phyloP scores from a whole-genome alignment of 768 basidiomycete species.

The Amanita rubescens region DNA sequence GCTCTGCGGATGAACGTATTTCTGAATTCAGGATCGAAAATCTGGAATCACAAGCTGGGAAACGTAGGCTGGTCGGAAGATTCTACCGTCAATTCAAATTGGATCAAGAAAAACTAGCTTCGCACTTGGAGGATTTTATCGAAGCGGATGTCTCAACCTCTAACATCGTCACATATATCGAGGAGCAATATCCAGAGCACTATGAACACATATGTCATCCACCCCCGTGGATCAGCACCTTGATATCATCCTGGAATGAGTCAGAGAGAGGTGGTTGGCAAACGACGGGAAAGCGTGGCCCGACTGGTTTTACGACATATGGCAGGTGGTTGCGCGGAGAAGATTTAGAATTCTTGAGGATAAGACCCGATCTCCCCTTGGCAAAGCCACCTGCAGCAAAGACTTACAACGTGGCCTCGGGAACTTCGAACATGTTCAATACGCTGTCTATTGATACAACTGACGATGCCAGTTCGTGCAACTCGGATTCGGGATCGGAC shows the following conservation, averaged over 20 bases:
- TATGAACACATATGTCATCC: constrained; percentile 31
- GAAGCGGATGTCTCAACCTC: constrained; percentile 25
- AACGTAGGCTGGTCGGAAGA: constrained; percentile 29
- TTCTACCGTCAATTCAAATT: constrained; percentile 34
- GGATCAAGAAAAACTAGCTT: constrained; percentile 37
- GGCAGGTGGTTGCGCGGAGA: constrained; percentile 41
- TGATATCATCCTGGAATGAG: constrained; percentile 8
- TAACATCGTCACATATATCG: constrained; percentile 35
- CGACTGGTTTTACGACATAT: constrained; percentile 30
- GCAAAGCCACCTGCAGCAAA: not conserved
- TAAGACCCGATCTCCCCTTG: constrained; percentile 1
- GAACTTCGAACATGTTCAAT: not conserved
- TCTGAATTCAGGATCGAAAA: constrained; percentile 52
- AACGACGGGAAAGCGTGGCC: constrained; percentile 19
- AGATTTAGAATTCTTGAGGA: constrained; percentile 42
- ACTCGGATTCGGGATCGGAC: too few species aligned
- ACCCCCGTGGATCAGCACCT: constrained; percentile 38
- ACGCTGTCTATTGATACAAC: not conserved
- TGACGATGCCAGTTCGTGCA: not conserved
- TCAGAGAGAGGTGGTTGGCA: constrained; percentile 26
- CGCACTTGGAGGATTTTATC: constrained; percentile 36
- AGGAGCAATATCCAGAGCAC: constrained; percentile 41
- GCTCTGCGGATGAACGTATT: constrained; percentile 54
- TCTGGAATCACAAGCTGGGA: constrained; percentile 38
- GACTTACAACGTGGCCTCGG: not conserved